Evolutionary conservation across 83 land plant genomes (phyloP), one percentile per base, ranked within the genome.

Genomic region (Isoetes engelmannii): DNA sequence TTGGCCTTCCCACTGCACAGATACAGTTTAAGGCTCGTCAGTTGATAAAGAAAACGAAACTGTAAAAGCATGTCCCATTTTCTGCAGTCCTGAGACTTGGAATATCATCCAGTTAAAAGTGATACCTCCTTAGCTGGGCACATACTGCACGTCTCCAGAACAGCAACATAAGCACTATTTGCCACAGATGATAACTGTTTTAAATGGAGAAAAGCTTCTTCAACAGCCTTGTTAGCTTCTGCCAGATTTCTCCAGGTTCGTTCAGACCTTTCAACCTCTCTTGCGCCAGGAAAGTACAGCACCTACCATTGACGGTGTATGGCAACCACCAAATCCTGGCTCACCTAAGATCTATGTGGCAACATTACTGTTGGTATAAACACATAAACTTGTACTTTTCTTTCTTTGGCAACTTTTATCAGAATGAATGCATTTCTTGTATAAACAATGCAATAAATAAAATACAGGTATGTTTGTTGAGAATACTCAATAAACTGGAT

Each of bases 231-330:
- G 71, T 94, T 94, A 42, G 88, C 84, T 49, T 82, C 84, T 44
- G 86, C 85, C 42, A 94, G 73, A 62, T 72, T 84, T 60, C 61
- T 80, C 92, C 92, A 90, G 55, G 78, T 75, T 45, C 77, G 74
- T 20, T 65, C 73, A 4, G 92, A 85, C 41, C 75, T 83, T 43
- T 80, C 62, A 60, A 87, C 84, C 47, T 86, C 84, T 72, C 48
- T 85, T 84, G 68, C 89, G 89, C 98, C 98, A 94, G 57, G 83
- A 74, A 68, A 87, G 87, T 10, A 94, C 96, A 69, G 88, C 83
- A 62, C 96, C 96, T 12, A 94, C 98, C 96, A 94, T 90, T 56
- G 98, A 94, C 67, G 96, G 96, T 47, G 98, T 94, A 19, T 91
- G 93, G 68, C 96, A 94, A 17, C 98, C 98, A 53, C 98, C 98